phyloP scores from a whole-genome alignment of 2,329 filamentous ascomycete species.

The Aureobasidium sp. region DNA sequence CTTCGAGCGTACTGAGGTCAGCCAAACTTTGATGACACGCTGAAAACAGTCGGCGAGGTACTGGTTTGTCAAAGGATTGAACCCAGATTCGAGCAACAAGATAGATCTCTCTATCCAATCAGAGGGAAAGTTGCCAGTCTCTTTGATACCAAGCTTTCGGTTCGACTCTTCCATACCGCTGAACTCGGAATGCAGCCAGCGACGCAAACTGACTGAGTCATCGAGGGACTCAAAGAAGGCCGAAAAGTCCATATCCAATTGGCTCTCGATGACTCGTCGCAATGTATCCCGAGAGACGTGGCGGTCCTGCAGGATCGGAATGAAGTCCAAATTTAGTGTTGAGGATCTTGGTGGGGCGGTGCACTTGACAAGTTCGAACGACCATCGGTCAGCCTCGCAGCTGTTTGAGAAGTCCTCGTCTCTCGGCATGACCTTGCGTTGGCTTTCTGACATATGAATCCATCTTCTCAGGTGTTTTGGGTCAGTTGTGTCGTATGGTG shows the following conservation, averaged over 20 bases:
- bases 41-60: too few relatives aligned
- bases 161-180: conserved; percentile 30
- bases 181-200: conserved; percentile 45
- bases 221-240: conserved; percentile 44
- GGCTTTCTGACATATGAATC: conserved; percentile 59
- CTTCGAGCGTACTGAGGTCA: conserved; percentile 31
- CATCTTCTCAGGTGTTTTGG: conserved; percentile 39
- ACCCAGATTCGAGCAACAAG: conserved; percentile 43
- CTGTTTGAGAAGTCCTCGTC: conserved; percentile 38
- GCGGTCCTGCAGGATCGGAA: conserved; percentile 58
- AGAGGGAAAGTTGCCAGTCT: conserved; percentile 44
- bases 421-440: conserved; percentile 54
- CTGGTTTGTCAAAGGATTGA: conserved; percentile 14
- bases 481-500: conserved; percentile 34
- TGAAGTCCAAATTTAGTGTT: conserved; percentile 57
- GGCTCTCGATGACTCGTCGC: conserved; percentile 39
- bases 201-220: conserved; percentile 41
- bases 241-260: conserved; percentile 45
- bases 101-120: conserved; percentile 44
- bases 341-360: conserved; percentile 43
- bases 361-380: conserved; percentile 54
- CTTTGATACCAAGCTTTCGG: conserved; percentile 26
- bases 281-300: conserved; percentile 42
- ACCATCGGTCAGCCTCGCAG: conserved; percentile 45
- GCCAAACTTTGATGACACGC: too few relatives aligned